Evolutionary conservation across 768 basidiomycete species (phyloP).

Genomic region (Tulasnella sp.): DNA sequence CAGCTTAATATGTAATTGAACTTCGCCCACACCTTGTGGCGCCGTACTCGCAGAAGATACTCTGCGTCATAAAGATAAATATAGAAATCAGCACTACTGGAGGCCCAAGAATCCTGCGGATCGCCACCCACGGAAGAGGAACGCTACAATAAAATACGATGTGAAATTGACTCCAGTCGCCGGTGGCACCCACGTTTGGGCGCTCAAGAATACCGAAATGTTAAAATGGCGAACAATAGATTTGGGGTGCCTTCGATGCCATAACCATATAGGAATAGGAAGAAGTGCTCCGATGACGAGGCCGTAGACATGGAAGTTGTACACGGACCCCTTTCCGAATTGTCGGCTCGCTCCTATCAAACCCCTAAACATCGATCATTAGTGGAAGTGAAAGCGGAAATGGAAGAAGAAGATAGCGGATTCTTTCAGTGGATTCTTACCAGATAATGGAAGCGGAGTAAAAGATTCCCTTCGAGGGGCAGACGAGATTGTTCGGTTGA

Average conservation of each 20-base stretch:
- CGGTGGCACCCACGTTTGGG: neutral
- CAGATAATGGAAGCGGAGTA: neutral
- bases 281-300: neutral
- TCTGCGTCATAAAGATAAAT: neutral
- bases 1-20: slow-evolving; percentile 15
- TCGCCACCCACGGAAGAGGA: neutral
- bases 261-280: neutral
- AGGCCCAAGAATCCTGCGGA: too few relatives aligned
- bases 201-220: neutral
- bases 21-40: neutral
- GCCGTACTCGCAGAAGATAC: neutral
- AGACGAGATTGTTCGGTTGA: neutral
- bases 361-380: neutral
- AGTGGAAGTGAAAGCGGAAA: neutral
- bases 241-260: neutral
- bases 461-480: neutral
- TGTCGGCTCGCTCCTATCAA: neutral
- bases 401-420: too few relatives aligned
- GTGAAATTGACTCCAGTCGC: neutral
- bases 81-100: neutral
- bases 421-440: too few relatives aligned
- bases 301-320: neutral
- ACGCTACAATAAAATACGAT: neutral
- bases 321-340: neutral
- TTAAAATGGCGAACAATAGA: neutral